Evolutionary conservation across 495 filamentous ascomycete genomes (phyloP), one percentile per base, ranked within the genome.

Genomic region (Cryomyces minteri): DNA sequence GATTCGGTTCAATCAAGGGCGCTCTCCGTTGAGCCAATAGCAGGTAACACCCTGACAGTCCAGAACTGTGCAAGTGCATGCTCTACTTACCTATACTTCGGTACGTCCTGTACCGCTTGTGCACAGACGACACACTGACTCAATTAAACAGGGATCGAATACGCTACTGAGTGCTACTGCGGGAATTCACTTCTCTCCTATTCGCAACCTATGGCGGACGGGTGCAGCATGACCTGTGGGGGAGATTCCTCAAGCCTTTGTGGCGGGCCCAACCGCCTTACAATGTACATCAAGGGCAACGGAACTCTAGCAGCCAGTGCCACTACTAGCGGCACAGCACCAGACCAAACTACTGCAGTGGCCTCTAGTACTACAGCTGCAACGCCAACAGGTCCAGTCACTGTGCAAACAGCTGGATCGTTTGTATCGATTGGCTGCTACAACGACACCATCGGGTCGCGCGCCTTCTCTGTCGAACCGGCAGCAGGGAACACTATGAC

Each of bases 241-340:
- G 77, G 78, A 38, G 69, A 77, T 49, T 45, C 60, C 0, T 62
- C 54, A 0, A 51, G 69, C 36, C 65, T 71, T 45, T 81, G 77
- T 47, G 77, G 77, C 48, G 73, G 70, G 39, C 67, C 68, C 43
- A 59, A 63, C 39, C 64, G 68, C 7, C 60, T 80, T 36, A 63
- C 64, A 2, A 71, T 69, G 43, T 81, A 80, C 62, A 46, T 79
- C 72, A 71, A 67, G 62, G 37, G 18, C 18, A 25, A 25, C 18
- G 18, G 18, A 25, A 25, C 18, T 25, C 18, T 25, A 2, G 18
- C 18, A 25, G 18, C 18, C 18, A 25, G 18, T 25, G 18, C 2
- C 18, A 25, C 18, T 25, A 25, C 18, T 25, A 25, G 18, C 18
- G 18, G 18, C 18, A 25, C 18, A 25, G 18, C 18, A 25, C 18